Base-by-base conservation (phyloP, 1,284 basidiomycete genomes). In the Tilletia indica region DNA sequence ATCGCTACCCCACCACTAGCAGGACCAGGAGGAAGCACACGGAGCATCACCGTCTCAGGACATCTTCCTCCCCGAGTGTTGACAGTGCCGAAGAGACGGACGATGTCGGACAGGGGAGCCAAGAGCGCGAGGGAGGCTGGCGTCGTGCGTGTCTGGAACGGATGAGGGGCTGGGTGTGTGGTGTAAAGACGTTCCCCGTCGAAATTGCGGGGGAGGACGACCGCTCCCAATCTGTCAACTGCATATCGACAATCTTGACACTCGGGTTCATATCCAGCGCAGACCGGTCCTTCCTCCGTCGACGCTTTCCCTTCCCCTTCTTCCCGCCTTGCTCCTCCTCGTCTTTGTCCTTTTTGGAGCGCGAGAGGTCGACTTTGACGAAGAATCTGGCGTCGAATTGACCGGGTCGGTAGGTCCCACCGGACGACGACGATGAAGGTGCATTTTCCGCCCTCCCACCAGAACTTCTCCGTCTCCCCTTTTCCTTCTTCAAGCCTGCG, bases 341-440 rank as follows among this genome's bases (percentile, higher is more conserved):
- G 12, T 54, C 51, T 8, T n/a, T 25, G 12, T 54, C 51, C 19
- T n/a, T 25, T 2, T 36, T 31, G 1, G 25, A 31, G 25, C 25
- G 25, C 25, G 25, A 31, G 25, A 31, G 25, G 25, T 31, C 25
- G 25, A 31, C 25, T 31, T 16, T 11, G n/a, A 6, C 34, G 58
- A 63, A 63, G 58, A 63, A 63, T n/a, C 58, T n/a, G 9, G 58
- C 58, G 31, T 63, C 58, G 36, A 63, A 63, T 31, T 63, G 58
- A 38, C 58, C 58, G 11, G 58, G 25, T 19, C 58, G 58, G 36
- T 63, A 63, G 1, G 4, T 54, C 25, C 25, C 25, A 2, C 25
- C 25, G n/a, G 8, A 8, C 51, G 8, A 6, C 51, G 14, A 31
- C 25, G 25, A 31, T 2, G 25, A 31, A 31, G 25, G 25, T 1